These are phyloP conservation scores for Penicillium sp. DNA, from an alignment of 2,329 filamentous ascomycete genomes.

Conservation along the genomic window DNA sequence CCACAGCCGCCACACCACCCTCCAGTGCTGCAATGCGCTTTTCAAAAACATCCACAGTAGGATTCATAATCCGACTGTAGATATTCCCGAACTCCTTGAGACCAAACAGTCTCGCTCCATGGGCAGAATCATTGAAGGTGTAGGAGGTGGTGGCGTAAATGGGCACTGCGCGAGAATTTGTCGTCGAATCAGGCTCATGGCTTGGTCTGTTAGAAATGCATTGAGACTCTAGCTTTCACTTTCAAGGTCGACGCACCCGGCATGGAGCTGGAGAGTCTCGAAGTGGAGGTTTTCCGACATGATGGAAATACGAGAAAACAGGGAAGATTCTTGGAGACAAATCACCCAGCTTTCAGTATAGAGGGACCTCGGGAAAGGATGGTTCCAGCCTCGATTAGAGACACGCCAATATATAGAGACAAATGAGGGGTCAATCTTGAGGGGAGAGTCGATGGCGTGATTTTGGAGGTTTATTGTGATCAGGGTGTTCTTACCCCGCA, in stretches of 20 bases:
- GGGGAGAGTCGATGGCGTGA: background rate
- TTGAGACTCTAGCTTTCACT: background rate
- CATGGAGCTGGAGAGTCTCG: conserved; percentile 80
- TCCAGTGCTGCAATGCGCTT: conserved; percentile 94
- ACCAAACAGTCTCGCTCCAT: conserved; percentile 89
- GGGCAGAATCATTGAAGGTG: conserved; percentile 91
- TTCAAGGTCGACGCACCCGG: conserved; percentile 56
- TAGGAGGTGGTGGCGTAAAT: conserved; percentile 96
- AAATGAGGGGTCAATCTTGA: too few species aligned
- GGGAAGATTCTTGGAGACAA: too few species aligned
- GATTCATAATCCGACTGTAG: conserved; percentile 95
- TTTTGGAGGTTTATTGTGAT: background rate
- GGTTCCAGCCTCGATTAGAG: too few species aligned
- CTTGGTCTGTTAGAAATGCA: conserved; percentile 42
- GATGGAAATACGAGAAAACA: background rate
- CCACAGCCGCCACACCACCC: conserved; percentile 80
- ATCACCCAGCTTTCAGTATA: too few species aligned
- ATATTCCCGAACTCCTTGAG: conserved; percentile 98
- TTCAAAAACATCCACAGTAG: conserved; percentile 92
- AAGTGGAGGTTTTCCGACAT: conserved; percentile 53
- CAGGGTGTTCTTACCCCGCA: background rate
- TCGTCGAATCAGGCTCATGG: conserved; percentile 71
- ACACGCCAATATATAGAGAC: too few species aligned
- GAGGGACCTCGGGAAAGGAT: too few species aligned
- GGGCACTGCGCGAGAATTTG: conserved; percentile 83